Base-by-base conservation (phyloP, 2,329 filamentous ascomycete species). In the Hymenoscyphus occultus region DNA sequence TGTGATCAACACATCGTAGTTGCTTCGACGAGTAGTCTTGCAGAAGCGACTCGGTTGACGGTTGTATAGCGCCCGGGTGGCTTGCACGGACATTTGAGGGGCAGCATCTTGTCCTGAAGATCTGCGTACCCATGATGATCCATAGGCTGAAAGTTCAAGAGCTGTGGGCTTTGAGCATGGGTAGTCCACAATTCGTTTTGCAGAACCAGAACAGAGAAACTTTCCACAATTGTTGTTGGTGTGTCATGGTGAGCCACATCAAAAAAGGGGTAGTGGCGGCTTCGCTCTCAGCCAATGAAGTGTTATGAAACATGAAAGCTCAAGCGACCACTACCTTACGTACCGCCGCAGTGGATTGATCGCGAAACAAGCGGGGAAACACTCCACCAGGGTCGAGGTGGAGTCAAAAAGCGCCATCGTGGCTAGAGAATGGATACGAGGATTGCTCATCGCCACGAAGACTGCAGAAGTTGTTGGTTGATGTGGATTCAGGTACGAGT, bases 231-330 rank as follows among this genome's bases (percentile, higher is more conserved):
- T 39, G 59, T 28, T 35, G 28, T 35, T 31, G 28, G 39, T 19
- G 28, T 32, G 16, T 31, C 51, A 35, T 19, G 19, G 32, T 39
- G 60, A 62, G 42, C 12, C 16, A 22, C 35, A 10, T 39, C 14
- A 16, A 31, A 57, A 3, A 16, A 19, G 32, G 22, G 32, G n/a
- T 12, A 10, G 6, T 51, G 45, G 45, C 45, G n/a, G 45, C 19
- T 51, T 51, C 19, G 45, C 40, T 56, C 60, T 62, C 16, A 56
- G 48, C 60, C 60, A 56, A 62, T 42, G 32, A 39, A 40, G 10
- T 32, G 19, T 32, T 45, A 48, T 62, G 60, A 62, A 62, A 62
- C 60, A 40, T 22, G 14, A 45, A 56, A 9, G 32, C 40, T 62
- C 45, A 62, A 40, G 60, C 60, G 48, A 62, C 45, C 48, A n/a